Evolutionary conservation across 768 basidiomycete species (phyloP), one percentile per base, ranked within the genome.

Genomic region (Suillus cothurnatus): DNA sequence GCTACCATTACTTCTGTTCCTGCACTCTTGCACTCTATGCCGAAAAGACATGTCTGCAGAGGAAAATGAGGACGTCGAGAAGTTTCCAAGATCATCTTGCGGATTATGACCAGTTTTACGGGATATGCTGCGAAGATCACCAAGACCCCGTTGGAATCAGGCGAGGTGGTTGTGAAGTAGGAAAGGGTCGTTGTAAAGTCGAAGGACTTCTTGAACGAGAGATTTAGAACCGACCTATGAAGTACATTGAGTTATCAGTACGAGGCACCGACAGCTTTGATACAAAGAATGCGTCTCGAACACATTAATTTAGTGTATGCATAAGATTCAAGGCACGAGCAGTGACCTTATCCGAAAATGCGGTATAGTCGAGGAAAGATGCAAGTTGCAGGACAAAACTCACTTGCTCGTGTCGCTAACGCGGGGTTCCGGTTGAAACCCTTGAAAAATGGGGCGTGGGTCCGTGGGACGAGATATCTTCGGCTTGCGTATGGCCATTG

Each of bases 381-480:
- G 53, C 31, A n/a, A 1, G 53, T 12, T 55, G 12, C 19, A 62
- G 53, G 56, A 11, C 5, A 17, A 26, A 28, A 77, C 88, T 78
- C 77, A 89, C 91, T 82, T 83, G 72, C 80, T 78, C 68, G 84
- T 82, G 64, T 81, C 79, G 61, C 78, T 73, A 45, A 79, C 78
- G 69, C 86, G 85, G 2, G 77, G 79, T 68, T 90, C 87, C 26
- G 74, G 71, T 68, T 78, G 78, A 55, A 82, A 68, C 28, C 38
- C 77, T 3, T 77, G 68, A 68, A 90, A 76, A 62, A 94, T 89
- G 3, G 91, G 93, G 26, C 92, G 80, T 11, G 91, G 92, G 70
- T 94, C 93, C 5, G 91, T 92, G 2, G 92, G 92, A 55, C 89
- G 87, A 38, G 93, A 94, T 43, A 94, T 94, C 81, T 92, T 93